Conservation (phyloP, 2,329 filamentous ascomycete species). For the Harringtonia lauricola region DNA sequence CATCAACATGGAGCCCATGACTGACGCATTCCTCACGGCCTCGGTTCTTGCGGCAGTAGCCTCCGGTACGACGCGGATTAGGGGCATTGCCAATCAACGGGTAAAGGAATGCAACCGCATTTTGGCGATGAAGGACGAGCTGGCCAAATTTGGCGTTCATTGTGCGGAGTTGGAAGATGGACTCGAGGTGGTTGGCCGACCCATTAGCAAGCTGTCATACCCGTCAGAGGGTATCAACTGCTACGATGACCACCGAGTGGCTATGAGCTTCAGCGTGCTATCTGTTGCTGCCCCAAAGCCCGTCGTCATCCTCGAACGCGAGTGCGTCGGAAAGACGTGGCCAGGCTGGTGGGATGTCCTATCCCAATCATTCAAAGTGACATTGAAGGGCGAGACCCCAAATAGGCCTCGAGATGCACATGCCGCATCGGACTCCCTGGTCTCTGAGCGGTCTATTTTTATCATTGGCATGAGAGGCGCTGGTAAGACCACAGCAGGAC, state of each 20-base stretch:
- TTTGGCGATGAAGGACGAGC: constrained; percentile 84
- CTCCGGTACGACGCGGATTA: constrained; percentile 71
- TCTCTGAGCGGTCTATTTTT: constrained; percentile 59
- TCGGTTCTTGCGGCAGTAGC: constrained; percentile 88
- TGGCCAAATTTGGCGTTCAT: constrained; percentile 82
- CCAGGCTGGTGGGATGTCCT: constrained; percentile 96
- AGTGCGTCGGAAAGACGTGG: constrained; percentile 96
- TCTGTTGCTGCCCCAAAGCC: constrained; percentile 59
- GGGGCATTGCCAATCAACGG: constrained; percentile 91
- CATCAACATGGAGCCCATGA: constrained; percentile 99
- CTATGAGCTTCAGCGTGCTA: constrained; percentile 96
- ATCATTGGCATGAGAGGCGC: constrained; percentile 96
- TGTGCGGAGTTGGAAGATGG: constrained; percentile 89
- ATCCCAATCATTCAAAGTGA: constrained; percentile 63
- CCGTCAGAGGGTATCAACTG: constrained; percentile 68
- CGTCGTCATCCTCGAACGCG: constrained; percentile 74
- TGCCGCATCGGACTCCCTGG: constrained; percentile 6
- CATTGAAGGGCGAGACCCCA: constrained; percentile 63
- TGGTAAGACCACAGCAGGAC: constrained; percentile 88
- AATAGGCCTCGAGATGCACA: constrained; percentile 7
- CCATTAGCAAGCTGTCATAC: constrained; percentile 33
- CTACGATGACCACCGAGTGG: constrained; percentile 95
- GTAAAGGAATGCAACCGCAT: constrained; percentile 99
- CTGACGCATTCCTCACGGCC: constrained; percentile 92
- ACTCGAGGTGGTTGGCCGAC: constrained; percentile 58